phyloP scores from a whole-genome alignment of 129 eudicot genomes.

The Artemisia tridentata region DNA sequence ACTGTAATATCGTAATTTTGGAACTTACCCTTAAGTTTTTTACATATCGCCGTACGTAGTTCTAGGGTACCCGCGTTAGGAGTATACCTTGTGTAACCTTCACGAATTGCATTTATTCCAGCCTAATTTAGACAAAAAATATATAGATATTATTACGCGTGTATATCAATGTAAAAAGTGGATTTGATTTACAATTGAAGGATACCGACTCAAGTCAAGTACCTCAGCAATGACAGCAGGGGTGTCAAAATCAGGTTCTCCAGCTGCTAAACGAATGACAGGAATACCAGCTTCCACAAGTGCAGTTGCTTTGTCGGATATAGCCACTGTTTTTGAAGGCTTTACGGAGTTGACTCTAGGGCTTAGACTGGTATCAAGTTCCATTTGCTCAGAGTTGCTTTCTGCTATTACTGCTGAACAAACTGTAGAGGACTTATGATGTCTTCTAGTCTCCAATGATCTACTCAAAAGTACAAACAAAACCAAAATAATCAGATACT shows the following conservation, averaged over 20 bases:
- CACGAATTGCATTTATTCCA: slow-evolving; percentile 85
- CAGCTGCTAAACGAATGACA: slow-evolving; percentile 87
- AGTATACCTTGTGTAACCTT: slow-evolving; percentile 88
- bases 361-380: slow-evolving; percentile 71
- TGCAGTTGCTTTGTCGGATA: slow-evolving; percentile 87
- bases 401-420: slow-evolving; percentile 49
- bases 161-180: neutral
- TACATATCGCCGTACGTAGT: slow-evolving; percentile 81
- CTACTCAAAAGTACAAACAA: slow-evolving; percentile 22
- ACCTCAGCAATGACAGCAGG: slow-evolving; percentile 85
- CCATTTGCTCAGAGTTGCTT: slow-evolving; percentile 47
- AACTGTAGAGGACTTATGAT: slow-evolving; percentile 24
- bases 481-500: slow-evolving; percentile 16
- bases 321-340: slow-evolving; percentile 93
- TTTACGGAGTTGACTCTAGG: slow-evolving; percentile 89
- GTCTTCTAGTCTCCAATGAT: slow-evolving; percentile 41
- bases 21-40: slow-evolving; percentile 70
- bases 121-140: slow-evolving; percentile 44
- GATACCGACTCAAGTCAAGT: slow-evolving; percentile 10
- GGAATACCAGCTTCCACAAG: slow-evolving; percentile 99
- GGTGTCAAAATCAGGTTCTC: slow-evolving; percentile 98
- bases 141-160: neutral
- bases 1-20: neutral
- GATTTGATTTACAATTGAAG: slow-evolving; percentile 3
- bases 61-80: slow-evolving; percentile 96